These are phyloP conservation scores for Trichosporon sp. DNA, from an alignment of 1,284 basidiomycete species.

Conservation along the genomic window DNA sequence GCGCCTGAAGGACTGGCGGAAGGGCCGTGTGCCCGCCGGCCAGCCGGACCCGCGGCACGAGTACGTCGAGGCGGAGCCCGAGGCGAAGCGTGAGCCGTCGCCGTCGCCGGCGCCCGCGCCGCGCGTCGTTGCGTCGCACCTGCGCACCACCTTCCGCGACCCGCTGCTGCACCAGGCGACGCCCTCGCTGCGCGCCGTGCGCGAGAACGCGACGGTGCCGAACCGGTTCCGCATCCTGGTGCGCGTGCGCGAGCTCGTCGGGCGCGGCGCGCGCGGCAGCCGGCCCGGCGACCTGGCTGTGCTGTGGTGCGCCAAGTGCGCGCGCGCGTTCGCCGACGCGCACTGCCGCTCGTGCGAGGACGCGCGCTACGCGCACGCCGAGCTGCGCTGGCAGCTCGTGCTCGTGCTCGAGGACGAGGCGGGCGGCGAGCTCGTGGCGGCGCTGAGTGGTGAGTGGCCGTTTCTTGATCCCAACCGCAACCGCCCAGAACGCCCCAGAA, in stretches of 20 bases:
- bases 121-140: background rate
- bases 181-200: slow-evolving; percentile 24
- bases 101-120: background rate
- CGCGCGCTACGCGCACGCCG: background rate
- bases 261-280: slow-evolving; percentile 1
- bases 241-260: slow-evolving; percentile 20
- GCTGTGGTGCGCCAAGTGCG: slow-evolving; percentile 13
- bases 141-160: slow-evolving; percentile 16
- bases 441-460: background rate
- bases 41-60: background rate
- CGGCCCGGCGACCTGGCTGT: slow-evolving; percentile 9
- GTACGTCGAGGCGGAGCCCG: background rate
- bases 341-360: slow-evolving; percentile 19
- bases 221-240: slow-evolving; percentile 35
- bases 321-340: background rate
- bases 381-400: slow-evolving; percentile 12
- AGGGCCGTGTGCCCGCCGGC: background rate
- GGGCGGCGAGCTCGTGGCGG: background rate
- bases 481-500: too few relatives aligned
- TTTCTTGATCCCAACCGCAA: background rate
- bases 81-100: background rate
- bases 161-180: slow-evolving; percentile 14
- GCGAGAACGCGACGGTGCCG: slow-evolving; percentile 24
- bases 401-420: slow-evolving; percentile 9
- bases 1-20: slow-evolving; percentile 9